Percentiles rank a stretch among this genome's conserved stretches.
Conservation (phyloP, 2,329 filamentous ascomycete genomes). For the Ophiostoma sp. region DNA sequence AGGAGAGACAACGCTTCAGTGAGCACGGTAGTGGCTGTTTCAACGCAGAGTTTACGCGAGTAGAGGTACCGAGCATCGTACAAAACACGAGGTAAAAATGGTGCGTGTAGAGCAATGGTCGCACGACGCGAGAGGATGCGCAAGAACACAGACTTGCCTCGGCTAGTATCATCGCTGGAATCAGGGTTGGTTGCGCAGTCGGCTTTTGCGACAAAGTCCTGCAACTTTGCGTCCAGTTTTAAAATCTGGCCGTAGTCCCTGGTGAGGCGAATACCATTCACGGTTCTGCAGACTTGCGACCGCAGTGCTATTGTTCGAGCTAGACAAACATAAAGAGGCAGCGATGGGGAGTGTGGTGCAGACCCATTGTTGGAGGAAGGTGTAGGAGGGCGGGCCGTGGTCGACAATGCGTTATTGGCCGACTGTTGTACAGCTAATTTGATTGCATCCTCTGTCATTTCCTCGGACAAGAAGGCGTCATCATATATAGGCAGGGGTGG, state of each 20-base stretch:
- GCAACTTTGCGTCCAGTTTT: background rate
- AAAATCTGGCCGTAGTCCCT: slow-evolving; percentile 6
- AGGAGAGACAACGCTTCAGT: slow-evolving; percentile 1
- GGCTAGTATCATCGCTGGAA: background rate
- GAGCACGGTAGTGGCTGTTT: background rate
- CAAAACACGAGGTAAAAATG: background rate
- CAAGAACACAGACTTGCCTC: background rate
- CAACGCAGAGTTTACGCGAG: slow-evolving; percentile 5
- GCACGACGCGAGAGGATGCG: slow-evolving; percentile 4
- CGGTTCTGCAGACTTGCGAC: slow-evolving; percentile 6
- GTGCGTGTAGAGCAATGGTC: background rate
- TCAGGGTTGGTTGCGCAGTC: background rate
- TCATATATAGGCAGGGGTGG: background rate
- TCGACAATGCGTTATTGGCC: background rate
- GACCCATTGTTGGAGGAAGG: background rate
- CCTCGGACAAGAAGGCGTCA: background rate
- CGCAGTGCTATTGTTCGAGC: background rate
- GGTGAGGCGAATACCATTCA: background rate
- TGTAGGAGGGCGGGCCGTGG: background rate
- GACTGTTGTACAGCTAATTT: background rate
- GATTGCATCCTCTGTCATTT: background rate
- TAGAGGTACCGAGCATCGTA: slow-evolving; percentile 9
- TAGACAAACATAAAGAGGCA: background rate
- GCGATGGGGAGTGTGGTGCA: background rate
- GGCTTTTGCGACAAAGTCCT: background rate